Percentiles rank a stretch among this genome's conserved stretches.
Conservation (phyloP, 192 early-diverging fungal genomes). For the Borealophlyctis nickersoniae region DNA sequence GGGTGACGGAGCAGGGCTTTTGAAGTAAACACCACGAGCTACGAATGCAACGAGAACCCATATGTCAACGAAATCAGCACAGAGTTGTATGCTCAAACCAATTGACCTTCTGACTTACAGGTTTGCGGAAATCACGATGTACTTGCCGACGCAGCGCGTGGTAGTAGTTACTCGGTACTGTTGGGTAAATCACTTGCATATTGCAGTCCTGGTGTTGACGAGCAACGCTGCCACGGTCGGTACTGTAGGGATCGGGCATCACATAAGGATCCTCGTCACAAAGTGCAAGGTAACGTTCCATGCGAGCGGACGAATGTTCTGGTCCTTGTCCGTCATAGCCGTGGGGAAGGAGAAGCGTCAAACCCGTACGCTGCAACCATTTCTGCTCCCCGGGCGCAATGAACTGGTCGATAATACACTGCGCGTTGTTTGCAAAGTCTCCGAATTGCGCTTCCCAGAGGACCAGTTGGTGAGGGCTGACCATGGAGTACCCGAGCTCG, state of each 20-base stretch:
- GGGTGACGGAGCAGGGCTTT: conserved; percentile 94
- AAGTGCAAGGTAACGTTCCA: conserved; percentile 95
- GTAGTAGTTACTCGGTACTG: conserved; percentile 98
- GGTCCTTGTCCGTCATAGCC: conserved; percentile 99
- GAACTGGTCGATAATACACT: conserved; percentile 98
- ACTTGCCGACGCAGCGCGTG: conserved; percentile 93
- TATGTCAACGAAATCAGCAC: not conserved
- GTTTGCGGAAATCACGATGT: conserved; percentile 96
- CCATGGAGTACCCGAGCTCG: conserved; percentile 95
- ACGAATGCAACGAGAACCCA: not conserved
- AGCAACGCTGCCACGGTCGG: conserved; percentile 47
- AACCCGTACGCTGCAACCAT: conserved; percentile 94
- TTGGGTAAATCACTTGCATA: conserved; percentile 94
- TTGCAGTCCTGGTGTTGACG: conserved; percentile 98
- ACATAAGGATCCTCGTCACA: conserved; percentile 90
- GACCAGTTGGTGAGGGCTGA: conserved; percentile 88
- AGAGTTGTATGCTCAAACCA: conserved; percentile 12
- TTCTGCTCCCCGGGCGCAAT: conserved; percentile 95
- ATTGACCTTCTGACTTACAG: conserved; percentile 46
- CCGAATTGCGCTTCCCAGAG: conserved; percentile 99
- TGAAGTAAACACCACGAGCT: conserved; percentile 72
- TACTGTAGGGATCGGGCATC: conserved; percentile 44
- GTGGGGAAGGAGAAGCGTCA: conserved; percentile 92
- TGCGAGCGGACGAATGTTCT: conserved; percentile 92
- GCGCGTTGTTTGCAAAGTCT: conserved; percentile 96